These are phyloP conservation scores for Trypanosoma boissoni DNA, from an alignment of 208 protist genomes.

Conservation along the genomic window DNA sequence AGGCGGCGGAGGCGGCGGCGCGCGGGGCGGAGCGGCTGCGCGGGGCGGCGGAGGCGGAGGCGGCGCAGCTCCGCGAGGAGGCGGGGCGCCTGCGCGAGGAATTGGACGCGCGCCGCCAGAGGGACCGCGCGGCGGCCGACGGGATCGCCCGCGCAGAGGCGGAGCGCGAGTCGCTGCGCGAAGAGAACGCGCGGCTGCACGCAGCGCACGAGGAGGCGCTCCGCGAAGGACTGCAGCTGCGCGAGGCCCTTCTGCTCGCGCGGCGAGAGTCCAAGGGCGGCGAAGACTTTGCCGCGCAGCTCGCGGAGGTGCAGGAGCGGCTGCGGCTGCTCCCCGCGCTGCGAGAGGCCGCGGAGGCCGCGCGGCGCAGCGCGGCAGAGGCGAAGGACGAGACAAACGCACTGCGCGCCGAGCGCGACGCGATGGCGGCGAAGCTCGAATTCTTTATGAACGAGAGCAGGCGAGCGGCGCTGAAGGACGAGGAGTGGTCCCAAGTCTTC, in stretches of 20 bases:
- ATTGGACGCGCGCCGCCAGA: neutral
- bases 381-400: constrained; percentile 56
- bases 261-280: constrained; percentile 20
- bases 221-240: constrained; percentile 42
- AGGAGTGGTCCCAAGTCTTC: constrained; percentile 54
- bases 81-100: too few species aligned
- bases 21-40: neutral
- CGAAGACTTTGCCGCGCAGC: constrained; percentile 37
- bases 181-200: constrained; percentile 65
- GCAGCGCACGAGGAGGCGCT: constrained; percentile 58
- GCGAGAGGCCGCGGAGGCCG: constrained; percentile 54
- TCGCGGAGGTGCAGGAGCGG: constrained; percentile 66
- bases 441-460: constrained; percentile 61
- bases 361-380: constrained; percentile 46
- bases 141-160: constrained; percentile 25
- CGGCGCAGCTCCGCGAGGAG: too few species aligned
- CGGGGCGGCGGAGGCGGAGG: neutral
- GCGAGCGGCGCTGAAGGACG: constrained; percentile 40
- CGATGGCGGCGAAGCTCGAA: constrained; percentile 60
- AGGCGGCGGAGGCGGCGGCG: too few species aligned
- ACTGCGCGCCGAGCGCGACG: constrained; percentile 65
- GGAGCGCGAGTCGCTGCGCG: constrained; percentile 62
- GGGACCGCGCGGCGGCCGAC: neutral
- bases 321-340: constrained; percentile 62
- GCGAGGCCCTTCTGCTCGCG: constrained; percentile 40